Percentiles rank a stretch among this genome's conserved stretches.
These are phyloP conservation scores for Cyberlindnera misumaiensis DNA, from an alignment of 805 yeast species.

Conservation along the genomic window DNA sequence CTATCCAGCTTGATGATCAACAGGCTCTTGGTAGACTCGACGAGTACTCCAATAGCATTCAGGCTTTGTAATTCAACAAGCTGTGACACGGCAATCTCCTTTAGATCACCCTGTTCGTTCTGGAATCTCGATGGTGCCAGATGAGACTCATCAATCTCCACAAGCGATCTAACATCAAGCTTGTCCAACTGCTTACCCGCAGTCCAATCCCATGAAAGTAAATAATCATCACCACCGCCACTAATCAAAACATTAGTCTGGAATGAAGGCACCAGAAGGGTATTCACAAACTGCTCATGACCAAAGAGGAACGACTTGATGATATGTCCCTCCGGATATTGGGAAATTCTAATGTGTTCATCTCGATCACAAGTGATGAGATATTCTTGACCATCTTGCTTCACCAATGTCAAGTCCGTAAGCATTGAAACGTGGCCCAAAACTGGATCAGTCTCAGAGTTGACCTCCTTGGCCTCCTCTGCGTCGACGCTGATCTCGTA, in stretches of 20 bases:
- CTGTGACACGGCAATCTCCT: constrained; percentile 35
- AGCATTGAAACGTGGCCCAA: constrained; percentile 97
- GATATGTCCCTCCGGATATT: constrained; percentile 70
- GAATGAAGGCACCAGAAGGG: constrained; percentile 50
- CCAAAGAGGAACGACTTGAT: constrained; percentile 84
- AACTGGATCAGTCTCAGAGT: constrained; percentile 54
- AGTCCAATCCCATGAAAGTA: constrained; percentile 78
- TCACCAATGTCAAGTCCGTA: constrained; percentile 56
- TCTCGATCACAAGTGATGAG: constrained; percentile 87
- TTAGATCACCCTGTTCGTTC: constrained; percentile 38
- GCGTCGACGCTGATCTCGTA: constrained; percentile 47
- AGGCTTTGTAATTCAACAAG: constrained; percentile 28
- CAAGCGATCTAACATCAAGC: constrained; percentile 39
- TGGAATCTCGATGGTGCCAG: constrained; percentile 59
- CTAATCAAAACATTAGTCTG: constrained; percentile 50
- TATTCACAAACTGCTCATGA: constrained; percentile 75
- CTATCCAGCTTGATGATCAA: constrained; percentile 24
- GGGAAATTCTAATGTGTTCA: constrained; percentile 85
- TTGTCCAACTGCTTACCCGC: constrained; percentile 37
- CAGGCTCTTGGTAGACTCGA: constrained; percentile 45
- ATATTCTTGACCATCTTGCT: constrained; percentile 37
- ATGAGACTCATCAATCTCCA: constrained; percentile 44
- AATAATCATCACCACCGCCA: constrained; percentile 85
- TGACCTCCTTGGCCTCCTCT: constrained; percentile 27
- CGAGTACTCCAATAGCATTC: constrained; percentile 35